Evolutionary conservation across 495 filamentous ascomycete genomes (phyloP), one percentile per base, ranked within the genome.

Genomic region (Aspergillus wentii): DNA sequence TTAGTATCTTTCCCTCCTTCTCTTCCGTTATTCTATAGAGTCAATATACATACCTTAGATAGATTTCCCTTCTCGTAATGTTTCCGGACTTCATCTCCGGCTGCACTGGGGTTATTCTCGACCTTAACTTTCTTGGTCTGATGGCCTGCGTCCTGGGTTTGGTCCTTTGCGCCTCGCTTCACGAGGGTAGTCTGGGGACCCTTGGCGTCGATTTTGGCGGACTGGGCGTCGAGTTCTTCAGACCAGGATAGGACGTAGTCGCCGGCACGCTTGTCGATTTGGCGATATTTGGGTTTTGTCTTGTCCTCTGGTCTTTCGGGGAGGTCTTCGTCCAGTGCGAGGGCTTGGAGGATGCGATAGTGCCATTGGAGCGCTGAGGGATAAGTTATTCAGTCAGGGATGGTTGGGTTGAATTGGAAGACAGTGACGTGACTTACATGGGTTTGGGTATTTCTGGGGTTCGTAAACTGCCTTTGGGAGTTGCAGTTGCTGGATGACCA

Each of bases 301-400:
- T 84, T 82, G 52, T 99, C 94, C 21, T 91, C 81, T 1, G 81
- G 73, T 30, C 75, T 68, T 18, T 85, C 83, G 1, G 94, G 94
- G 14, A 90, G 57, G 33, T 96, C 92, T 54, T 99, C 94, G 20
- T 95, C 89, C 9, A 99, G 62, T 1, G 94, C 94, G 30, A 95
- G 74, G 4, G 86, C 87, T 59, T 99, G 94, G 3, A 99, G 67
- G 28, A 97, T 91, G 30, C 82, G 83, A 64, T 97, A 99, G 61
- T 95, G 90, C 94, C 94, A 99, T 69, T 99, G 94, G 35, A 99
- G 75, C 1, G 83, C 76, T 45, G 33, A 8, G 3, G 4, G 16
- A 11, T 17, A 17, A 31, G 28, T 53, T 36, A 34, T 13, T 9
- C 2, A 16, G 11, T 27, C n/a, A 21, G 10, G 10, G n/a, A n/a